These are phyloP conservation scores for Mycena galopus DNA, from an alignment of 768 basidiomycete genomes.

Conservation along the genomic window DNA sequence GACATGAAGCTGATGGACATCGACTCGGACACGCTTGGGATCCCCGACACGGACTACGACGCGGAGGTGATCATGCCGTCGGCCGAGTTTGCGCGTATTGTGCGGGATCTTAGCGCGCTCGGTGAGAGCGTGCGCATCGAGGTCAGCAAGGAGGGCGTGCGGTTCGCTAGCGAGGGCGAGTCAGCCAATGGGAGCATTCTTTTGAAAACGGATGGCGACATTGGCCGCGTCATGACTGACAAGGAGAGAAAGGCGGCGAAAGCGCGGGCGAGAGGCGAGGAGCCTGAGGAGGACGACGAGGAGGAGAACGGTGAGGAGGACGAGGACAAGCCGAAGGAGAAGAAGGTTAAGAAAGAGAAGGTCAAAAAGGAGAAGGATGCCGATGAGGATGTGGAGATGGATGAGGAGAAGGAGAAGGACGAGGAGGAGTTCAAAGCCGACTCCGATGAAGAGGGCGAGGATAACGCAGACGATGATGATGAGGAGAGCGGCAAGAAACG, in stretches of 20 bases:
- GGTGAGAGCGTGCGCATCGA: constrained; percentile 97
- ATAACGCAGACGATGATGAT: constrained; percentile 63
- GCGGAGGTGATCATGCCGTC: constrained; percentile 91
- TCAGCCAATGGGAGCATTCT: constrained; percentile 91
- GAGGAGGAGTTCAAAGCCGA: constrained; percentile 58
- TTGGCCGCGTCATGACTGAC: constrained; percentile 58
- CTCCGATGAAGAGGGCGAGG: constrained; percentile 59
- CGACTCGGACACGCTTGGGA: constrained; percentile 93
- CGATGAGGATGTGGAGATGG: constrained; percentile 65
- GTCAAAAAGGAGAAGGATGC: constrained; percentile 57
- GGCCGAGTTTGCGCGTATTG: constrained; percentile 90
- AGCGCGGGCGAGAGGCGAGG: constrained; percentile 39
- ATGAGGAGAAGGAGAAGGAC: constrained; percentile 67
- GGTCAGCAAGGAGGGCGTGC: constrained; percentile 94
- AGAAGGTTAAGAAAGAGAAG: constrained; percentile 62
- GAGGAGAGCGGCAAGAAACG: constrained; percentile 73
- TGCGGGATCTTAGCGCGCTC: constrained; percentile 89
- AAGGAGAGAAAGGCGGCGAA: constrained; percentile 51
- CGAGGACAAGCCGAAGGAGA: constrained; percentile 56
- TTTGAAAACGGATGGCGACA: constrained; percentile 78
- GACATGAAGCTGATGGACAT: constrained; percentile 99
- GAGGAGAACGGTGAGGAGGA: constrained; percentile 53
- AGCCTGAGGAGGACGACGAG: constrained; percentile 54
- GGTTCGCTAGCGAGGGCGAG: constrained; percentile 94
- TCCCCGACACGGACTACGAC: constrained; percentile 98